These are phyloP conservation scores for Ulvella scutata DNA, from an alignment of 139 green algal species.

Conservation along the genomic window DNA sequence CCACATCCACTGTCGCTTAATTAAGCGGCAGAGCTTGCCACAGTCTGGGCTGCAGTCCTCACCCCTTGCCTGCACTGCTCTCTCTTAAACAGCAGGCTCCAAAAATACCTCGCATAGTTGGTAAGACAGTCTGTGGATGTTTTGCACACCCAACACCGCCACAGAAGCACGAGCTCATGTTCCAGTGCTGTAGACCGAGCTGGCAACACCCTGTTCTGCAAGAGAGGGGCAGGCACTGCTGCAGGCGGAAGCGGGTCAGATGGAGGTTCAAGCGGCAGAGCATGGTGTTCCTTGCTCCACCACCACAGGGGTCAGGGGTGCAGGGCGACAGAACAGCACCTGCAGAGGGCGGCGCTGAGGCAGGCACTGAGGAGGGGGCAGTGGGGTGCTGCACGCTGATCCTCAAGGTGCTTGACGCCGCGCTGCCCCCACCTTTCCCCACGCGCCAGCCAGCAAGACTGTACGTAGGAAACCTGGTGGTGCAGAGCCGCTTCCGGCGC, in stretches of 20 bases:
- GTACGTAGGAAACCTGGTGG: not conserved
- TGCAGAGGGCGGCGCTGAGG: constrained; percentile 46
- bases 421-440: not conserved
- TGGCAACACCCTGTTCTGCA: not conserved
- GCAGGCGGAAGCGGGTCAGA: not conserved
- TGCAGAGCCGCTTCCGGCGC: not conserved
- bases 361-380: constrained; percentile 20
- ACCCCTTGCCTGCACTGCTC: not conserved
- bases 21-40: too few species aligned
- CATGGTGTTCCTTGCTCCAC: not conserved
- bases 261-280: constrained; percentile 3
- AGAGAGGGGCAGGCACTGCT: not conserved
- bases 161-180: not conserved
- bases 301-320: too few species aligned
- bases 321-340: constrained; percentile 18
- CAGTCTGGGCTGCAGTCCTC: not conserved
- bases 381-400: not conserved
- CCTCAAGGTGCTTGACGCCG: not conserved
- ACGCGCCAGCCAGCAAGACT: not conserved
- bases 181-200: not conserved
- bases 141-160: not conserved
- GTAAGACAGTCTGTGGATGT: not conserved
- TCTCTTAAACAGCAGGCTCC: not conserved
- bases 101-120: too few species aligned
- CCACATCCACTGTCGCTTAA: too few species aligned